Percentiles rank a stretch among this genome's conserved stretches.
Conservation (phyloP, 495 filamentous ascomycete species). For the Cryomyces minteri region DNA sequence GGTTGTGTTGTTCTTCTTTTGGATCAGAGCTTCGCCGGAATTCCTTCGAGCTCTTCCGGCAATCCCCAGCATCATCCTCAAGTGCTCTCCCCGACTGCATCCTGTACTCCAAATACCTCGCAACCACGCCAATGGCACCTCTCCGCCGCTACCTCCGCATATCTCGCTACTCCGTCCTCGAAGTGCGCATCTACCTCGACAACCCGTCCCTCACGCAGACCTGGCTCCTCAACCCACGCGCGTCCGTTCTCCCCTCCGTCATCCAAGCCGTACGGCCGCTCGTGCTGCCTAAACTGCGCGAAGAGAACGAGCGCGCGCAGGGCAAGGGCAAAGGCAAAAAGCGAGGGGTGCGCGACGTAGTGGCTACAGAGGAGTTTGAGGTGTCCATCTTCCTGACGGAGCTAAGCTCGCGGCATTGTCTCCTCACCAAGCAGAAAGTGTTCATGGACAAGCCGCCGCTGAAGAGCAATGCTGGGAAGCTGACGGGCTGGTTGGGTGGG, state of each 20-base stretch:
- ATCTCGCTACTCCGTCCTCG: constrained; percentile 76
- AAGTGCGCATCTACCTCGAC: constrained; percentile 89
- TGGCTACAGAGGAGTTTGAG: constrained; percentile 81
- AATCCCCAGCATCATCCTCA: not conserved
- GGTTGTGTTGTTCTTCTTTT: too few relatives aligned
- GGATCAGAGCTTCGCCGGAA: not conserved
- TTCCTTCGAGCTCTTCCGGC: too few relatives aligned
- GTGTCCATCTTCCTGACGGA: constrained; percentile 86
- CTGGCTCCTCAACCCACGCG: constrained; percentile 63
- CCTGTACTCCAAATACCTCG: not conserved
- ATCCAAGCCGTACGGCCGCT: constrained; percentile 67
- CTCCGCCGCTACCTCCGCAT: constrained; percentile 71
- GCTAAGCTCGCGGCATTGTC: constrained; percentile 66
- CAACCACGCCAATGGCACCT: constrained; percentile 42
- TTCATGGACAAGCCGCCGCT: constrained; percentile 35
- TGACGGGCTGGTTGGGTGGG: constrained; percentile 33
- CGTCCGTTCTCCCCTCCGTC: constrained; percentile 59
- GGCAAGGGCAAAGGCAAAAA: constrained; percentile 40
- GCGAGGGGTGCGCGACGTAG: constrained; percentile 73
- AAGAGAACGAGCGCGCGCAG: constrained; percentile 57
- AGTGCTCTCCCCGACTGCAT: not conserved
- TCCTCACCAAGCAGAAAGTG: constrained; percentile 67
- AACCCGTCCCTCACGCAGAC: constrained; percentile 57
- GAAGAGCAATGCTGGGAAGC: constrained; percentile 36
- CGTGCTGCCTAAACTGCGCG: constrained; percentile 74